These are phyloP conservation scores for Solanum hybrid DNA, from an alignment of 305 asterid genomes.

Conservation along the genomic window DNA sequence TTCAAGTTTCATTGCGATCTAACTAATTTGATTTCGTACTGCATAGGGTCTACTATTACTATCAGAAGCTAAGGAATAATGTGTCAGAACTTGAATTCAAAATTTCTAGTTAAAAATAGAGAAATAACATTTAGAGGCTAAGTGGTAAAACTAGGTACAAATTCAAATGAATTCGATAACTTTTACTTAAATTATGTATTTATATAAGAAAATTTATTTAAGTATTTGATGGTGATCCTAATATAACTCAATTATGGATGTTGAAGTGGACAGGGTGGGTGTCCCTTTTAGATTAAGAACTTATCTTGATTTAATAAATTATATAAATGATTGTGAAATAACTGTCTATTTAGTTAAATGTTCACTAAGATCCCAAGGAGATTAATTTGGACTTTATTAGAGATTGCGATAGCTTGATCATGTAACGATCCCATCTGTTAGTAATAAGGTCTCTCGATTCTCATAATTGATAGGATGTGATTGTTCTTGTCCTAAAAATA, in stretches of 20 bases:
- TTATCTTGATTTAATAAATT: neutral
- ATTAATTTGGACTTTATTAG: neutral
- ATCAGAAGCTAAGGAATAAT: too few relatives aligned
- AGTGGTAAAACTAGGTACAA: too few relatives aligned
- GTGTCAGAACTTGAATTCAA: too few relatives aligned
- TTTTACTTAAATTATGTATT: neutral
- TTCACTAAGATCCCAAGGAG: neutral
- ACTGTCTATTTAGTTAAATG: neutral
- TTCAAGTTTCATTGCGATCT: neutral
- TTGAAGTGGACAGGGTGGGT: neutral
- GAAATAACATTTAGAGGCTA: neutral
- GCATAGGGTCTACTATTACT: neutral
- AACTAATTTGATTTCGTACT: too few relatives aligned
- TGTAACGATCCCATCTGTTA: too few relatives aligned
- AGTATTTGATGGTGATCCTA: neutral
- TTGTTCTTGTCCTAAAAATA: neutral
- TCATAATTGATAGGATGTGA: neutral
- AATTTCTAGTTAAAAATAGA: too few relatives aligned
- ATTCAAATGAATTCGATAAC: too few relatives aligned
- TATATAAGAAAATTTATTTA: too few relatives aligned
- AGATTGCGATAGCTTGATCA: neutral
- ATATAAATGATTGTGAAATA: neutral
- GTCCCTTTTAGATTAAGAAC: neutral
- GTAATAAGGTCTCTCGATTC: neutral
- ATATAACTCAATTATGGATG: neutral